Conservation (phyloP, 108 stramenopile species). For the Stephanodiscus triporus region DNA sequence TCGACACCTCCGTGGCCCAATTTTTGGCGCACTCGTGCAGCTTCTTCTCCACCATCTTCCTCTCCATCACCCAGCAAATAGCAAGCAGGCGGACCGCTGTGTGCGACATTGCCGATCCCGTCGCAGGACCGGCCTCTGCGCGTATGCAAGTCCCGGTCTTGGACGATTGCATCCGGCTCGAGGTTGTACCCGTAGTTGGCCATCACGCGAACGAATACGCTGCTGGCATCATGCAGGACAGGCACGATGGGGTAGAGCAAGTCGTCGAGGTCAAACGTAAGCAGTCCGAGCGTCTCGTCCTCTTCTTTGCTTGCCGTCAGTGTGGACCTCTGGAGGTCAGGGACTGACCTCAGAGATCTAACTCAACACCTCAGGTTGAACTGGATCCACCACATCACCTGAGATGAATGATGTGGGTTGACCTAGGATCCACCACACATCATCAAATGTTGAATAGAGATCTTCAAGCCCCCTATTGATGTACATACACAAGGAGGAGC, state of each 20-base stretch:
- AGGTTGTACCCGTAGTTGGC: constrained; percentile 68
- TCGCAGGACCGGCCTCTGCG: too few species aligned
- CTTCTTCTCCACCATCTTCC: constrained; percentile 66
- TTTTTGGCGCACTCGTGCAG: constrained; percentile 78
- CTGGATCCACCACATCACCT: too few species aligned
- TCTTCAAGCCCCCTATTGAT: too few species aligned
- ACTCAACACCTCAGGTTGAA: too few species aligned
- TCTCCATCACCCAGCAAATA: constrained; percentile 84
- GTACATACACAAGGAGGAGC: too few species aligned
- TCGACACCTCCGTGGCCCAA: constrained; percentile 81
- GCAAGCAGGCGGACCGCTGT: constrained; percentile 78
- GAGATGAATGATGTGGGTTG: too few species aligned
- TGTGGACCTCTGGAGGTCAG: too few species aligned
- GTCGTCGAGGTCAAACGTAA: constrained; percentile 91
- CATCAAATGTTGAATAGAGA: too few species aligned
- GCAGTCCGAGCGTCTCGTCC: too few species aligned
- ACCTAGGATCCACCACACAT: too few species aligned
- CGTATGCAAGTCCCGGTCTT: constrained; percentile 61
- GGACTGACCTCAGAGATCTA: too few species aligned
- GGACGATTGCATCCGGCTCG: constrained; percentile 76
- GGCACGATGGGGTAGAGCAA: constrained; percentile 81
- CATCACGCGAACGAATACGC: constrained; percentile 78
- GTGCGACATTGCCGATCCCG: constrained; percentile 77
- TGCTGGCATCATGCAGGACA: constrained; percentile 77
- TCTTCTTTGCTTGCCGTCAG: too few species aligned